phyloP scores from a whole-genome alignment of 2,329 filamentous ascomycete genomes.

The Colletotrichum australisinense region DNA sequence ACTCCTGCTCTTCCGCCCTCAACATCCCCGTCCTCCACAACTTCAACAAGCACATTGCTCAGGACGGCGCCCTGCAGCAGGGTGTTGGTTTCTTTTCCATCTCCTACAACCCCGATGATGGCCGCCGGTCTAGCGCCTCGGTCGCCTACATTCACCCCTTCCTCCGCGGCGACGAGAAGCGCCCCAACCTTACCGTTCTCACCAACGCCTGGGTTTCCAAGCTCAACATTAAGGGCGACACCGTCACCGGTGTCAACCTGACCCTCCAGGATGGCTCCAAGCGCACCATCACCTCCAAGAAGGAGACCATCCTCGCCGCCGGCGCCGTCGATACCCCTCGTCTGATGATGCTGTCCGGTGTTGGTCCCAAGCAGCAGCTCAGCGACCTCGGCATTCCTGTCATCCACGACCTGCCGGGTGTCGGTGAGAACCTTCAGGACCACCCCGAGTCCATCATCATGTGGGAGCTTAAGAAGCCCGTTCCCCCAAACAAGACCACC shows the following conservation, averaged over 20 bases:
- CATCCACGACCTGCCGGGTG: constrained; percentile 68
- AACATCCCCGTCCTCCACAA: constrained; percentile 84
- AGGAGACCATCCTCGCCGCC: constrained; percentile 82
- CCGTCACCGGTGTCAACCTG: constrained; percentile 79
- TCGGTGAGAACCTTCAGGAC: constrained; percentile 71
- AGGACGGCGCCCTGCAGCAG: constrained; percentile 77
- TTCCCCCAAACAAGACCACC: constrained; percentile 82
- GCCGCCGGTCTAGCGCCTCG: constrained; percentile 84
- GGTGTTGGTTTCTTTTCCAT: constrained; percentile 92
- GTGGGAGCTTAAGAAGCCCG: constrained; percentile 82
- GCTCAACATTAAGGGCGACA: constrained; percentile 77
- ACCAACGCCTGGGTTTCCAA: constrained; percentile 91
- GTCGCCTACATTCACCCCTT: constrained; percentile 96
- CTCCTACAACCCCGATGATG: constrained; percentile 90
- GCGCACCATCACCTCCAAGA: constrained; percentile 62
- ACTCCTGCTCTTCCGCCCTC: constrained; percentile 82
- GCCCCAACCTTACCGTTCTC: constrained; percentile 86
- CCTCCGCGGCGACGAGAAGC: constrained; percentile 82
- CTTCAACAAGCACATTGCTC: constrained; percentile 87
- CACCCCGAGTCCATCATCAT: constrained; percentile 70
- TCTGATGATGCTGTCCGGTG: constrained; percentile 67
- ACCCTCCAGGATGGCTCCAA: constrained; percentile 65
- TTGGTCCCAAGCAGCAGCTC: constrained; percentile 67
- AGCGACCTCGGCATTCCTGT: constrained; percentile 64
- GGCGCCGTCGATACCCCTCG: constrained; percentile 86